Base-by-base conservation (phyloP, 2,329 filamentous ascomycete species). In the Fusarium devonianum region DNA sequence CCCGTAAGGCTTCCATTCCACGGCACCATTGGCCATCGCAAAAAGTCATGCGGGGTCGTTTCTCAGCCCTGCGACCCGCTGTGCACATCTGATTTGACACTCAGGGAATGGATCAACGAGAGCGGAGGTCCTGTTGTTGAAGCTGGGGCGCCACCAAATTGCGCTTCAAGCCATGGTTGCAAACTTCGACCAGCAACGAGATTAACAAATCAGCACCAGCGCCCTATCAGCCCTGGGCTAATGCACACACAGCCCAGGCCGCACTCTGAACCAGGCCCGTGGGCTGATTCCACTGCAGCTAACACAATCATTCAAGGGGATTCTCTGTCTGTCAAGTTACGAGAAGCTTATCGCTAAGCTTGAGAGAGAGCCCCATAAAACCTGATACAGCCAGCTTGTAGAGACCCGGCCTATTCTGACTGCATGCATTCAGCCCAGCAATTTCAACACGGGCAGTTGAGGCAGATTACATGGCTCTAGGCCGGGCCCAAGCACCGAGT, bases 121-220 rank as follows among this genome's bases (percentile, higher is more conserved):
- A n/a, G 10, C n/a, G 7, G 23, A 26, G 36, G 25, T 16, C 9
- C 33, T 26, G 16, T 9, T n/a, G 13, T 11, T 10, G 9, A 32
- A 56, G 53, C 52, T 46, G 53, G 43, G 47, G 56, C 59, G 62
- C 62, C 62, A 64, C 62, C 43, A 62, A 64, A 59, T 64, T 64
- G 29, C 39, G 14, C 14, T 43, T 18, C 10, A 41, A 36, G 32
- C 26, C 28, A 29, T 26, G 36, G 36, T 21, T 26, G 14, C 12
- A n/a, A 17, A 16, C n/a, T 18, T n/a, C 6, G n/a, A 19, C 22
- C 7, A 22, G 22, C 18, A n/a, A 13, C 30, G 56, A 49, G 41
- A 56, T 60, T 52, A 36, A 14, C n/a, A 25, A 16, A 16, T 14
- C 39, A 12, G n/a, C n/a, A n/a, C n/a, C n/a, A n/a, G n/a, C n/a